Base-by-base conservation (phyloP, 2,329 filamentous ascomycete genomes). In the Colletotrichum sp. region DNA sequence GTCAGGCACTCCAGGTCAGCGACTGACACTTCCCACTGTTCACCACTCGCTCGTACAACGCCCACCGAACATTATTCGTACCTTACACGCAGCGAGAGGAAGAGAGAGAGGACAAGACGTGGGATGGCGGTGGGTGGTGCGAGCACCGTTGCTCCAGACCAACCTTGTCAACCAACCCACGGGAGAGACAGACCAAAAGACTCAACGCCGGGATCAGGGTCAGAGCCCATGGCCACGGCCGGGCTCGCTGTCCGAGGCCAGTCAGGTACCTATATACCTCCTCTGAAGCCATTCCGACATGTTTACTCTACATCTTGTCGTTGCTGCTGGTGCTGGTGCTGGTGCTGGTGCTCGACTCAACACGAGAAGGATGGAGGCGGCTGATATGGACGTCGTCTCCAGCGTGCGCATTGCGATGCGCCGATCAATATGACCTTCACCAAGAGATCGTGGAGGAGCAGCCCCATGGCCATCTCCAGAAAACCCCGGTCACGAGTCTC, bases 121-220 rank as follows among this genome's bases (percentile, higher is more conserved):
- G 30, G 70, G 48, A 67, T 72, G 52, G 63, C 52, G 63, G 63
- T 60, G 34, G 22, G 39, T 63, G 67, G 28, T 75, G 68, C 68
- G 60, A 66, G 65, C n/a, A 59, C 24, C 63, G 63, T 48, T 65
- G 48, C 68, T 71, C 36, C 60, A 67, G 52, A 28, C 68, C 72
- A 36, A 28, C 68, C 72, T 52, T 72, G 55, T 62, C 60, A 75
- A 26, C 30, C 36, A 75, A 26, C 30, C 36, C 48, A 72, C 36
- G 34, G 62, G 52, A 67, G 52, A 71, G 68, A 72, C 72, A 72
- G 39, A 55, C 69, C 72, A 70, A 72, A 39, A 69, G 52, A 65
- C 60, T 63, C 63, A 67, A 28, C 71, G 63, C 72, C 60, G 60
- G 72, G 67, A 24, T 62, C 62, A 72, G 72, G 72, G 72, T 75